These are phyloP conservation scores for Macadamia tetraphylla DNA, from an alignment of 164 flowering plant genomes.

Conservation along the genomic window DNA sequence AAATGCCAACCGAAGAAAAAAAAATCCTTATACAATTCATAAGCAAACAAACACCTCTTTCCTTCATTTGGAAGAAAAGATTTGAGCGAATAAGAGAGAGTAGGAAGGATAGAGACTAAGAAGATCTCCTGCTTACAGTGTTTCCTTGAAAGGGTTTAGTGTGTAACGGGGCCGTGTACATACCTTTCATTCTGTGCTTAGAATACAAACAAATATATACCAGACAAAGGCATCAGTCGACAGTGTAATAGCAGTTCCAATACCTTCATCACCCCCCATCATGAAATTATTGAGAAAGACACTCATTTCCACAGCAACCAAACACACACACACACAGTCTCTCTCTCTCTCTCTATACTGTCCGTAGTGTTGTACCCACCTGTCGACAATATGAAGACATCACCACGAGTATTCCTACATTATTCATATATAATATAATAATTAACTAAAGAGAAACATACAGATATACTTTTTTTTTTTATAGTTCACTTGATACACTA, in stretches of 20 bases:
- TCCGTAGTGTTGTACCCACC: too few species aligned
- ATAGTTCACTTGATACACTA: too few species aligned
- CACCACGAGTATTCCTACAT: too few species aligned
- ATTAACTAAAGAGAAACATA: too few species aligned
- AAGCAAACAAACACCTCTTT: not conserved
- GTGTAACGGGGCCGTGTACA: not conserved
- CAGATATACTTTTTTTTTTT: too few species aligned
- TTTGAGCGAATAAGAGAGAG: not conserved
- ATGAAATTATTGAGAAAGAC: slow-evolving; percentile 20
- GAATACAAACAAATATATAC: slow-evolving; percentile 28
- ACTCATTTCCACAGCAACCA: not conserved
- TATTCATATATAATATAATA: too few species aligned
- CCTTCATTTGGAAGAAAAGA: too few species aligned
- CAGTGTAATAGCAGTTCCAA: slow-evolving; percentile 8
- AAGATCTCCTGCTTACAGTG: not conserved
- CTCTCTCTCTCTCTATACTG: too few species aligned
- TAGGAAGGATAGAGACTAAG: not conserved
- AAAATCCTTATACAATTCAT: not conserved
- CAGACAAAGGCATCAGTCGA: slow-evolving; percentile 27
- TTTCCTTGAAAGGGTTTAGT: not conserved
- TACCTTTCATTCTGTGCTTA: slow-evolving; percentile 7
- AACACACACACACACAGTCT: too few species aligned
- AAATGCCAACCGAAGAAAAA: not conserved
- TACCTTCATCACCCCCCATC: slow-evolving; percentile 9
- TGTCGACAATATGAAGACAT: too few species aligned